Evolutionary conservation across 2,329 filamentous ascomycete species (phyloP), one percentile per base, ranked within the genome.

Genomic region (Trichoderma sp.): DNA sequence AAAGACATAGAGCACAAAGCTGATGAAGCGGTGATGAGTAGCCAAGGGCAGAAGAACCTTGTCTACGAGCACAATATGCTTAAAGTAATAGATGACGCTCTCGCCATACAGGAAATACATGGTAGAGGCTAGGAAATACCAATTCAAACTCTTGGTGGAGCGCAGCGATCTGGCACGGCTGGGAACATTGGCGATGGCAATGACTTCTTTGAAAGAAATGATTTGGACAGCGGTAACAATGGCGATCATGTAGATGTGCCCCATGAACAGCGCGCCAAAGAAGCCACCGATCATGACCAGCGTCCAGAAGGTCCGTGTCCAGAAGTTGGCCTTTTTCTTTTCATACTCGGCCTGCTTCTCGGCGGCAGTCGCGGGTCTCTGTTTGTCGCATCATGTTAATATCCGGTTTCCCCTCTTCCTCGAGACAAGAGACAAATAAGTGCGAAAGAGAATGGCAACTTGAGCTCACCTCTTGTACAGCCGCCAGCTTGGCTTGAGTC

Each of bases 101-200:
- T 99, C 96, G 79, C 96, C 96, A 80, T 99, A 99, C 65, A 99
- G 87, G 77, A 97, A 99, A 86, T 99, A 99, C 95, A 99, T 98
- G 76, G 95, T 97, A 30, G 93, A 94, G n/a, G 94, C 96, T 68
- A 99, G 88, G 86, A 97, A 99, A 83, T 99, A 99, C 96, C 96
- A 99, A 83, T 98, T 98, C 77, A 99, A 86, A 76, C 93, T 94
- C 85, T 98, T 98, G 75, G 95, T 98, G 77, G 97, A 97, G 72
- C 92, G 92, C 73, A 99, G 87, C 80, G 95, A 94, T 79, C 95
- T 92, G 74, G 95, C 95, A 78, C 93, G 91, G 81, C 93, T 97
- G 68, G 96, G 95, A 8, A 98, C 94, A 80, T 95, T 97, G 76
- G 95, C 93, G 78, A 99, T 98, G 74, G 95, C 95, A 79, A 99